Evolutionary conservation across 2,329 filamentous ascomycete genomes (phyloP), one percentile per base, ranked within the genome.

Genomic region (Colletotrichum musae): DNA sequence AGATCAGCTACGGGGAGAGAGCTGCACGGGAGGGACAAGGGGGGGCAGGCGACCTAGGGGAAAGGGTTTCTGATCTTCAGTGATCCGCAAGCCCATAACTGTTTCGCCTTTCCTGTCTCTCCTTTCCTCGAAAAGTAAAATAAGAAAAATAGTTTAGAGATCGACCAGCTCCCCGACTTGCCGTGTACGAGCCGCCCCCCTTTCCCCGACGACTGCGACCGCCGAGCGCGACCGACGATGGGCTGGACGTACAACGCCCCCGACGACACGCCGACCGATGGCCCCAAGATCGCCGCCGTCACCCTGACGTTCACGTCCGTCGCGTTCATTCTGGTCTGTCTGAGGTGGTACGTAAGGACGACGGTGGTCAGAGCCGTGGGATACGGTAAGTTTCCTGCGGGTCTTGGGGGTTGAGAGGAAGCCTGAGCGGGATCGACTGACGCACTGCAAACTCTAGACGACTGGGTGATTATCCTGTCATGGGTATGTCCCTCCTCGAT

Each of bases 231-330:
- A 24, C 16, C 58, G 24, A 26, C 26, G 54, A 81, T 80, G 79
- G 77, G 75, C 43, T 82, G 80, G 80, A 79, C 78, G 7, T 79
- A 76, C 74, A 81, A 81, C 72, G 77, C 79, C 21, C 62, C 70
- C 3, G 73, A 71, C 51, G 72, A 77, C 67, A 77, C 75, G 16
- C 76, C 77, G n/a, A 81, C 77, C n/a, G 74, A 76, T 36, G 80
- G 77, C 9, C 75, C 76, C 7, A 70, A 71, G n/a, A 77, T 82
- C 47, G 73, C 75, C 1, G 74, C 74, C 13, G 72, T 81, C 10
- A 75, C 75, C 2, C 53, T 72, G 1, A 64, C 73, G 18, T 75
- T 82, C 60, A 80, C 77, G 1, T 45, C 64, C 2, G 9, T 80
- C 24, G 77, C 80, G 5, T 64, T 81, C 7, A 39, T 79, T 12